Evolutionary conservation across 148 eudicot genomes (phyloP).

Genomic region (Cornus florida): DNA sequence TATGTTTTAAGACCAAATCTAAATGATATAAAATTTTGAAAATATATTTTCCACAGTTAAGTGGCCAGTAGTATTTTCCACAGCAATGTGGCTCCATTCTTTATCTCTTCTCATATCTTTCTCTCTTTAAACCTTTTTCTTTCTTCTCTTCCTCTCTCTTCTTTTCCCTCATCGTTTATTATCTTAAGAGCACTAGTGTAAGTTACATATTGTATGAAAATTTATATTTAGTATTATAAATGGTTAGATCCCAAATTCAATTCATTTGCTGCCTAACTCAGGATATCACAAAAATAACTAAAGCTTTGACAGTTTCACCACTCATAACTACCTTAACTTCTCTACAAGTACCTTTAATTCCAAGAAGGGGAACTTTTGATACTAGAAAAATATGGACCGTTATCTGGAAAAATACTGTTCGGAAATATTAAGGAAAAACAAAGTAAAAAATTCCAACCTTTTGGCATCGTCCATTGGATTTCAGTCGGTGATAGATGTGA

Average conservation of each 20-base stretch:
- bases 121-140: too few species aligned
- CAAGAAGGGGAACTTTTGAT: neutral
- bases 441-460: conserved; percentile 39
- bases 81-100: neutral
- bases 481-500: conserved; percentile 51
- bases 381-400: neutral
- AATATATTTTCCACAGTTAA: too few species aligned
- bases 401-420: neutral
- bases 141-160: too few species aligned
- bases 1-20: neutral
- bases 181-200: too few species aligned
- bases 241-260: neutral
- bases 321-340: neutral
- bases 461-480: conserved; percentile 34
- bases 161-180: too few species aligned
- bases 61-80: too few species aligned
- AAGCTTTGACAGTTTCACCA: neutral
- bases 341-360: neutral
- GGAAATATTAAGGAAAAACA: neutral
- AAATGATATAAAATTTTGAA: too few species aligned
- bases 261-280: conserved; percentile 13
- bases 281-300: neutral
- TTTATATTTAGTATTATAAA: neutral
- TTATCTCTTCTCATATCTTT: too few species aligned
- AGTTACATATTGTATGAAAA: neutral